Evolutionary conservation across 1,284 basidiomycete species (phyloP), one percentile per base, ranked within the genome.

Genomic region (Papiliotrema fonsecae): DNA sequence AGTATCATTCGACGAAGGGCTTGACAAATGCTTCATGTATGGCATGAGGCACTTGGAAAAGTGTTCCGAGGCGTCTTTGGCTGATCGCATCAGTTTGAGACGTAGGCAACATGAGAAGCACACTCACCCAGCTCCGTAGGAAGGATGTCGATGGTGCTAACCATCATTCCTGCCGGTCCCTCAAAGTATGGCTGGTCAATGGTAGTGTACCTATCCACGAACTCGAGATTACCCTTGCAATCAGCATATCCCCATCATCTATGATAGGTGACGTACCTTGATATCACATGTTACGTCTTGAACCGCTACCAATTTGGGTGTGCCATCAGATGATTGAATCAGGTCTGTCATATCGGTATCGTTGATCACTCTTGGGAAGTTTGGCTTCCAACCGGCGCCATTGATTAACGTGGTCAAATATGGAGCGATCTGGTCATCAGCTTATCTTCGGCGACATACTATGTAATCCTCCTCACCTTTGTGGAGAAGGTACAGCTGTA

Each of bases 201-300:
- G 0, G 89, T 91, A 1, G 88, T 87, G 6, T 83, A 73, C 21
- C 77, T 77, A 6, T 82, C 79, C 42, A 92, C 77, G 70, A 92
- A 92, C 68, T 92, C 83, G 27, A 94, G 78, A 4, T 87, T 88
- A 25, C 91, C 90, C 82, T 87, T 44, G 9, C 9, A 37, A 31
- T 44, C 18, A 53, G 42, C 26, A 24, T 4, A 16, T 36, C 28
- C 31, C 32, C 25, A 28, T 21, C 32, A 6, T 35, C 14, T 11
- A 14, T 28, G 21, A 21, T 32, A 27, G 13, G n/a, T 6, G 25
- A 41, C 60, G 49, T 47, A 85, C 87, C 65, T 82, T 79, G 16
- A 90, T 77, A 65, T 94, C 89, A 62, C 89, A 92, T 51, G 82
- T 88, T 31, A 94, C 85, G 62, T 94, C 90, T 6, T 87, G 87